phyloP scores from a whole-genome alignment of 73 alveolate species.

The Tetrahymena borealis region DNA sequence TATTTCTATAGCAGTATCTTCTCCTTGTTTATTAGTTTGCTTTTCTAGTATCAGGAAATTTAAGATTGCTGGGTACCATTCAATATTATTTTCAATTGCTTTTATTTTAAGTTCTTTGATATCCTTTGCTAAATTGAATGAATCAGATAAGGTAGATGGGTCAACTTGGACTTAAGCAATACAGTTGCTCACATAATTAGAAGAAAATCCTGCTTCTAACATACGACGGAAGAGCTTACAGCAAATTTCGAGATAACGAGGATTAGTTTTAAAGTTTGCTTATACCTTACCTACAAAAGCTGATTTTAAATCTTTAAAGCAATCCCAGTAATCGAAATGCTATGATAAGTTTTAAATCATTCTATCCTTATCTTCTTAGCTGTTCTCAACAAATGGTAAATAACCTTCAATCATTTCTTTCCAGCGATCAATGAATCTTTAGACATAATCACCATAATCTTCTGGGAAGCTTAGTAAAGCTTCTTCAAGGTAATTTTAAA shows the following conservation, averaged over 20 bases:
- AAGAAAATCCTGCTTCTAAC: slow-evolving; percentile 55
- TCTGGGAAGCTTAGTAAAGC: slow-evolving; percentile 12
- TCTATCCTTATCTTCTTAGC: slow-evolving; percentile 14
- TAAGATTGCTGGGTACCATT: slow-evolving; percentile 26
- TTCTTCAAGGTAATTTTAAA: slow-evolving; percentile 26
- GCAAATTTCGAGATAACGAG: slow-evolving; percentile 59
- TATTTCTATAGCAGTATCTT: slow-evolving; percentile 21
- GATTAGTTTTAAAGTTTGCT: slow-evolving; percentile 37
- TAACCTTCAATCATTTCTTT: slow-evolving; percentile 59
- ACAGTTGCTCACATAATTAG: slow-evolving; percentile 10
- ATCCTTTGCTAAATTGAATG: slow-evolving; percentile 2
- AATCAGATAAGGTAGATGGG: slow-evolving; percentile 1
- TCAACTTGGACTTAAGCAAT: neutral
- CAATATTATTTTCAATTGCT: slow-evolving; percentile 9
- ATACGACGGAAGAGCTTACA: slow-evolving; percentile 82
- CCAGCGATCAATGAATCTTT: slow-evolving; percentile 76
- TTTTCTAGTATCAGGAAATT: slow-evolving; percentile 15
- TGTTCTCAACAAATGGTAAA: slow-evolving; percentile 43
- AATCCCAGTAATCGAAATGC: slow-evolving; percentile 29
- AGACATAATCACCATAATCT: slow-evolving; percentile 35
- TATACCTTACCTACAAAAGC: slow-evolving; percentile 5
- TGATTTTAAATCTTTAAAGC: slow-evolving; percentile 19
- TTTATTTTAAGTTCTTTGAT: neutral
- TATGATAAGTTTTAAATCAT: slow-evolving; percentile 7
- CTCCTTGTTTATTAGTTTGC: slow-evolving; percentile 22